phyloP scores from a whole-genome alignment of 148 eudicot genomes.

The Tetragonia tetragonoides region DNA sequence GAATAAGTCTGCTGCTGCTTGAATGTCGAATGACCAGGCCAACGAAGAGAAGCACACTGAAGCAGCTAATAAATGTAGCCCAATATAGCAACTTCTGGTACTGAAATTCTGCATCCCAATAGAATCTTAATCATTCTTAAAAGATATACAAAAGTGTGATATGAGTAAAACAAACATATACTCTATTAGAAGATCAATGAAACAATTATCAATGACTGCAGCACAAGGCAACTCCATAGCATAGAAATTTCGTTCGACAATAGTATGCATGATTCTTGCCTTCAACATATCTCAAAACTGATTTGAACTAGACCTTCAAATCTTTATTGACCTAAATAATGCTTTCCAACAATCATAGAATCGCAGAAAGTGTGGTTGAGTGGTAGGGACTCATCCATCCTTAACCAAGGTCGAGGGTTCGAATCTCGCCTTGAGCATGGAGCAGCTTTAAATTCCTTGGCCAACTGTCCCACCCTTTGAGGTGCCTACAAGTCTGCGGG shows the following conservation, averaged over 20 bases:
- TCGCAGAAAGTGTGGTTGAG: too few species aligned
- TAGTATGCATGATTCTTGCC: neutral
- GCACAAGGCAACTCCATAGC: neutral
- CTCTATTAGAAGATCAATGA: neutral
- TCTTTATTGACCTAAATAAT: too few species aligned
- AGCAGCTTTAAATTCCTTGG: too few species aligned
- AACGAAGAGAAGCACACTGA: constrained; percentile 56
- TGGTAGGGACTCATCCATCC: too few species aligned
- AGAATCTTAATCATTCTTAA: constrained; percentile 12
- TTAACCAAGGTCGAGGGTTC: too few species aligned
- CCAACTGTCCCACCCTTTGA: too few species aligned
- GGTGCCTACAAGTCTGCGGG: too few species aligned
- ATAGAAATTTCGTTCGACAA: neutral
- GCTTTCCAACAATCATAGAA: neutral
- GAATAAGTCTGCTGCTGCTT: constrained; percentile 24
- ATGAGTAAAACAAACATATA: neutral
- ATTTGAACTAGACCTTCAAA: neutral
- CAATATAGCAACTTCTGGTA: constrained; percentile 60
- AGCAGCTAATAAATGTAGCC: constrained; percentile 62
- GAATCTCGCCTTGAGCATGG: too few species aligned
- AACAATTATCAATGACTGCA: neutral
- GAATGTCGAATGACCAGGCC: constrained; percentile 28
- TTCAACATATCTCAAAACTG: neutral
- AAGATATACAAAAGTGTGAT: neutral
- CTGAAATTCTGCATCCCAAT: constrained; percentile 51